Evolutionary conservation across 345 rosid species (phyloP), one percentile per base, ranked within the genome.

Genomic region (Euphorbia peplus): DNA sequence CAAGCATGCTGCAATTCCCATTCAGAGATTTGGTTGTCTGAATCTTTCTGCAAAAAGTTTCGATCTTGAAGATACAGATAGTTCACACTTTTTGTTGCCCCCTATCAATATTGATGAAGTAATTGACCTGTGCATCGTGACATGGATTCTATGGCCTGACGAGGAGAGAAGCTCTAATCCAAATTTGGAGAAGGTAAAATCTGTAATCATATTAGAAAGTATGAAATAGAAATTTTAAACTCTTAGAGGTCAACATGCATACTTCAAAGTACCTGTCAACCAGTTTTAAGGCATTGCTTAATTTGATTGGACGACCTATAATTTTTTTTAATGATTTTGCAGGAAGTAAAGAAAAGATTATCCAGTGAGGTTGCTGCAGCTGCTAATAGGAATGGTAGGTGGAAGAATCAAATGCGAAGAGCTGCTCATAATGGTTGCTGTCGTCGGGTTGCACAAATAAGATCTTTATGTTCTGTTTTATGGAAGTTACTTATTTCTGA

Each of bases 101-200:
- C 74, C 88, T 1, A 68, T 88, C 66, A 73, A 66, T 71, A 68
- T 91, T 37, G 80, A 75, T 69, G 81, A 82, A 73, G 91, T 81
- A 75, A 72, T 88, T 76, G 97, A 93, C 72, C 67, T 91, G 86
- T 78, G 82, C 72, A 82, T 91, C 41, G 89, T 81, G 72, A 85
- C 88, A 14, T 93, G 98, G 98, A 81, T 93, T 85, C 88, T 93
- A 70, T 93, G 96, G 98, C 97, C 98, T 52, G 97, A 93, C 80
- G 97, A 93, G 70, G 96, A 87, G 85, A 89, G 89, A 81, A 86
- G 84, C 80, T 88, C 97, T 67, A 78, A 78, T 69, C 97, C 93
- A 66, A 91, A 83, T 76, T 73, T 93, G 55, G 98, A 91, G 68
- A 93, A 89, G 97, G 97, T 93, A 89, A 67, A 56, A 7, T 63